These are phyloP conservation scores for Flaveria sonorensis DNA, from an alignment of 129 eudicot species.

Conservation along the genomic window DNA sequence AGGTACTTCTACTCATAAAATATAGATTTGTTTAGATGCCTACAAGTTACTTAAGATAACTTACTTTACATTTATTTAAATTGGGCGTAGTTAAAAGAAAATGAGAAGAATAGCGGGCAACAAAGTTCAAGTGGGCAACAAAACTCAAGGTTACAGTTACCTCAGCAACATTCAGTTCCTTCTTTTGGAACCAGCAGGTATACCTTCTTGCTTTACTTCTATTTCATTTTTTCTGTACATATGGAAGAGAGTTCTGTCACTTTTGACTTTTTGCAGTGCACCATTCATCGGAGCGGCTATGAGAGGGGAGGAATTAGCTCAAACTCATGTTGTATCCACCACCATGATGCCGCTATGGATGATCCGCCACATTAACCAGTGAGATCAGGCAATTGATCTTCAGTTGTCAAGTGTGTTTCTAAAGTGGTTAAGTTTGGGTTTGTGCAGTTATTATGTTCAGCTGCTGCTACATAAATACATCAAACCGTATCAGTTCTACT, in stretches of 20 bases:
- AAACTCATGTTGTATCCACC: slow-evolving; percentile 17
- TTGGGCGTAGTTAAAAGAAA: slow-evolving; percentile 55
- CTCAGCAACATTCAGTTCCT: slow-evolving; percentile 32
- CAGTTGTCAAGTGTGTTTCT: slow-evolving; percentile 9
- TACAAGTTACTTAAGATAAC: not conserved
- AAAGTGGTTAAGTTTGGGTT: slow-evolving; percentile 20
- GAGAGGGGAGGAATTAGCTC: slow-evolving; percentile 28
- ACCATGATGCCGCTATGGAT: slow-evolving; percentile 56
- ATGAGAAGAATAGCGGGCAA: slow-evolving; percentile 46
- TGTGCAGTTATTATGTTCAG: slow-evolving; percentile 8
- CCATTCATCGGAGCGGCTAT: slow-evolving; percentile 33
- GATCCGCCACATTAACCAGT: slow-evolving; percentile 48
- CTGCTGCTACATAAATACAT: slow-evolving; percentile 2
- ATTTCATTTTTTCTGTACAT: not conserved
- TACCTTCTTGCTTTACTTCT: not conserved
- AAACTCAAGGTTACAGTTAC: slow-evolving; percentile 28
- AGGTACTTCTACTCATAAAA: slow-evolving; percentile 37
- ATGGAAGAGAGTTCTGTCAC: not conserved
- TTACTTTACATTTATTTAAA: not conserved
- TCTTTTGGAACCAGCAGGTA: slow-evolving; percentile 47
- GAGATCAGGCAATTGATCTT: not conserved
- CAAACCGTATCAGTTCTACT: slow-evolving; percentile 12
- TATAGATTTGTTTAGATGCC: not conserved
- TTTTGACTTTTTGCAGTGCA: slow-evolving; percentile 27
- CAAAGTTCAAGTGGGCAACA: slow-evolving; percentile 40